phyloP scores from a whole-genome alignment of 2,329 filamentous ascomycete species.

The Fusarium incarnatum region DNA sequence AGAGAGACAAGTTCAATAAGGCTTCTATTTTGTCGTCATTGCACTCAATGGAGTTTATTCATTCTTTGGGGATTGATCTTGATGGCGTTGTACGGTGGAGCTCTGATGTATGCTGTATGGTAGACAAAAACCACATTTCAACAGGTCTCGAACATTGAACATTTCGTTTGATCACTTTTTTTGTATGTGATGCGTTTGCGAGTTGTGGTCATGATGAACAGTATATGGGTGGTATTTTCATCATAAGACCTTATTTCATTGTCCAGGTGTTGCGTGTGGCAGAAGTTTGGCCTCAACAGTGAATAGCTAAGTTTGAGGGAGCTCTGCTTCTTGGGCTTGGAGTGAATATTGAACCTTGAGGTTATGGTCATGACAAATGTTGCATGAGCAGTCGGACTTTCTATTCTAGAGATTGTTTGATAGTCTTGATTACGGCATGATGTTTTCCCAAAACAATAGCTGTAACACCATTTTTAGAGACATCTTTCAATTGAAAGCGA shows the following conservation, averaged over 20 bases:
- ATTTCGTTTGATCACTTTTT: not conserved
- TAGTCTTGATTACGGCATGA: not conserved
- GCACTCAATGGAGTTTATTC: slow-evolving; percentile 41
- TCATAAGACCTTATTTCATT: not conserved
- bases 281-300: not conserved
- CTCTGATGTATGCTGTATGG: slow-evolving; percentile 28
- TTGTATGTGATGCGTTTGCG: no score
- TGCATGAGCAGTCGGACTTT: not conserved
- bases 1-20: not conserved
- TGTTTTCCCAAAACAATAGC: no score
- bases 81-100: slow-evolving; percentile 41
- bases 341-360: not conserved
- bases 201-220: not conserved
- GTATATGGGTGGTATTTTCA: not conserved
- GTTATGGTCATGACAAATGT: not conserved
- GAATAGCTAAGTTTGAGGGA: no score
- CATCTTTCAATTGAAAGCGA: no score
- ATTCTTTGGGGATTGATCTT: slow-evolving; percentile 34
- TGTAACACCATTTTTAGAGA: fast-evolving
- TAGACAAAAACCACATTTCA: slow-evolving; percentile 40
- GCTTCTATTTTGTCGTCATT: slow-evolving; percentile 13
- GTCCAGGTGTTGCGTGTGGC: no score
- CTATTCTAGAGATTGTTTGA: not conserved
- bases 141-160: not conserved
- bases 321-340: not conserved